phyloP scores from a whole-genome alignment of 805 yeast genomes.

The Saccharomycopsis oosterbeekiorum region DNA sequence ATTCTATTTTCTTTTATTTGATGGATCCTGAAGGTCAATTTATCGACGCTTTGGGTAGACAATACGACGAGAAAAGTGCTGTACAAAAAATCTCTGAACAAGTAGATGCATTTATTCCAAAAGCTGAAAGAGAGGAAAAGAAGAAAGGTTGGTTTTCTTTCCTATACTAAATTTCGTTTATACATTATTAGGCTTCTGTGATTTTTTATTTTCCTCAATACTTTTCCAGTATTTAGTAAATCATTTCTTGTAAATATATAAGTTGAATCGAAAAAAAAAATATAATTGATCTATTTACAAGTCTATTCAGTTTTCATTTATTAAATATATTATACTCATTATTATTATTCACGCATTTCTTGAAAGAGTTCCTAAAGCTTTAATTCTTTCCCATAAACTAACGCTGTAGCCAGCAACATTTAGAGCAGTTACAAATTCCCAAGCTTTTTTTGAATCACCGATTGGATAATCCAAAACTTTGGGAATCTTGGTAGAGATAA shows the following conservation, averaged over 20 bases:
- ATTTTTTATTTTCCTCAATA: not conserved
- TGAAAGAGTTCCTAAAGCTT: constrained; percentile 44
- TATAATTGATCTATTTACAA: not conserved
- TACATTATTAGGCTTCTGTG: not conserved
- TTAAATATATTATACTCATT: not conserved
- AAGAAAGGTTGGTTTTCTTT: constrained; percentile 47
- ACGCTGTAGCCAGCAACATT: constrained; percentile 78
- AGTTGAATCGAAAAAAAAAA: not conserved
- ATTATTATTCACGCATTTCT: constrained; percentile 8
- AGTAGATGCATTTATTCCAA: constrained; percentile 66
- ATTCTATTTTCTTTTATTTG: constrained; percentile 90
- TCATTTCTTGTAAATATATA: not conserved
- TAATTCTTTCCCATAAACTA: constrained; percentile 59
- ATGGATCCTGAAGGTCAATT: constrained; percentile 99
- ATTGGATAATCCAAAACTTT: constrained; percentile 89
- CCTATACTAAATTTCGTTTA: constrained; percentile 16
- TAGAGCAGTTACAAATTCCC: constrained; percentile 77
- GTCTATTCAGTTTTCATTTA: not conserved
- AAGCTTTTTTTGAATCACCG: constrained; percentile 66
- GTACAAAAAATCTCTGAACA: constrained; percentile 67
- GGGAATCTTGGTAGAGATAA: constrained; percentile 78
- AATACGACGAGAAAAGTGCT: constrained; percentile 71
- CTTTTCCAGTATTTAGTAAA: not conserved
- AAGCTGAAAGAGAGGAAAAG: constrained; percentile 55
- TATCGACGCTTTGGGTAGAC: constrained; percentile 90